Evolutionary conservation across 768 basidiomycete genomes (phyloP).

Genomic region (Suillus fuscotomentosus): DNA sequence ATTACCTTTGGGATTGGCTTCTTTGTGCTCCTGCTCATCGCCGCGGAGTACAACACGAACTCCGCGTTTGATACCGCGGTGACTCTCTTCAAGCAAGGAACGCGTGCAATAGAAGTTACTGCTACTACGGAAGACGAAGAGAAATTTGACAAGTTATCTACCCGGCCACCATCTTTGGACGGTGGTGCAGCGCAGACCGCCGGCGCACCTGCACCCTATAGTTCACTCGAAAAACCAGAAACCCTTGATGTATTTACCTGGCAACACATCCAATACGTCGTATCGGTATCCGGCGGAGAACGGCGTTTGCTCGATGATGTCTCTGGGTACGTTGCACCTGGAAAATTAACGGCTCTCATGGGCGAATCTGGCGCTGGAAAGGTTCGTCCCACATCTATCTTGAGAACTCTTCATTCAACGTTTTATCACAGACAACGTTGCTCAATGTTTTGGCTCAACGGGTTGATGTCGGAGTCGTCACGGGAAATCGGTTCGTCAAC

Average conservation of each 20-base stretch:
- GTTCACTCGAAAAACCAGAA: slow-evolving; percentile 30
- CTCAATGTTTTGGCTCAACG: slow-evolving; percentile 58
- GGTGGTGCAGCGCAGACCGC: not conserved
- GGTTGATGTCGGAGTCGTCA: slow-evolving; percentile 43
- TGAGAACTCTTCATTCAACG: not conserved
- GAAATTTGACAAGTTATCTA: not conserved
- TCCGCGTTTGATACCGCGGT: slow-evolving; percentile 30
- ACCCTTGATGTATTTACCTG: slow-evolving; percentile 72
- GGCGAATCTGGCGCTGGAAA: slow-evolving; percentile 37
- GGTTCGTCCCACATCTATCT: slow-evolving; percentile 12
- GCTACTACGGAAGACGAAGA: slow-evolving; percentile 20
- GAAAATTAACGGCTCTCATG: slow-evolving; percentile 52
- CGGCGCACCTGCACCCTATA: slow-evolving; percentile 15
- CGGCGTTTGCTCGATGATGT: slow-evolving; percentile 45
- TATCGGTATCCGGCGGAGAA: slow-evolving; percentile 41
- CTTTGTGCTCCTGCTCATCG: slow-evolving; percentile 33
- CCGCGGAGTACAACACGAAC: slow-evolving; percentile 32
- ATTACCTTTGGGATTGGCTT: slow-evolving; percentile 42
- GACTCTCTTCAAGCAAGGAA: slow-evolving; percentile 20
- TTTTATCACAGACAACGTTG: slow-evolving; percentile 47
- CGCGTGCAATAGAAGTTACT: not conserved
- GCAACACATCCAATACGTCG: slow-evolving; percentile 66
- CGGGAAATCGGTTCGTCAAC: slow-evolving; percentile 55
- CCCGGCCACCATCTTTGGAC: not conserved
- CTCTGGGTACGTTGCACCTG: slow-evolving; percentile 49